Evolutionary conservation across 352 stramenopile genomes (phyloP).

Genomic region (Globisporangium cystogenes): DNA sequence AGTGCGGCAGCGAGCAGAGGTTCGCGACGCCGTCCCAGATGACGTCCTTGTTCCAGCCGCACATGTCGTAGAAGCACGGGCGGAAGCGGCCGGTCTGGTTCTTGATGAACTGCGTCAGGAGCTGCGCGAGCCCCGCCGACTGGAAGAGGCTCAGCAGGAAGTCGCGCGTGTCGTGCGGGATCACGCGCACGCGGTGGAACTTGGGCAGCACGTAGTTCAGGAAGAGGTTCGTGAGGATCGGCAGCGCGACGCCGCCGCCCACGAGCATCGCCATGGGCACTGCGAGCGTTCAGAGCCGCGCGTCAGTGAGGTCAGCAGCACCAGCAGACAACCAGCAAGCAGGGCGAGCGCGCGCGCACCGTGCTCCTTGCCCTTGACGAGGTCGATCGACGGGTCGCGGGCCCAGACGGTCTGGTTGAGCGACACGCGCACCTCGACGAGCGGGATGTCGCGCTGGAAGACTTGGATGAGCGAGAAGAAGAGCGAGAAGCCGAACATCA

Average conservation of each 20-base stretch:
- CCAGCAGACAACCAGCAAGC: not conserved
- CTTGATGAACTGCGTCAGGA: constrained; percentile 73
- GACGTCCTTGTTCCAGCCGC: constrained; percentile 53
- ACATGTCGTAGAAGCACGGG: constrained; percentile 76
- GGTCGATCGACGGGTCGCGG: constrained; percentile 45
- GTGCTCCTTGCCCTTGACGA: constrained; percentile 38
- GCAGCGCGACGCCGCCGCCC: constrained; percentile 24
- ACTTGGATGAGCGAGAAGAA: constrained; percentile 50
- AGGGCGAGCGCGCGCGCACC: constrained; percentile 1
- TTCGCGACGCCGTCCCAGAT: constrained; percentile 66
- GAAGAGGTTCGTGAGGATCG: constrained; percentile 42
- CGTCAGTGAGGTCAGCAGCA: not conserved
- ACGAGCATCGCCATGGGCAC: constrained; percentile 49
- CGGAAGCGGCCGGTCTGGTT: constrained; percentile 61
- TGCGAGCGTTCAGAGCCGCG: constrained; percentile 3
- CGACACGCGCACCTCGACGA: constrained; percentile 39
- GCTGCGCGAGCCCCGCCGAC: constrained; percentile 38
- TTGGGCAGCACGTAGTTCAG: constrained; percentile 52
- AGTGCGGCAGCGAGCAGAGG: constrained; percentile 36
- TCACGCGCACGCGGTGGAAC: constrained; percentile 37
- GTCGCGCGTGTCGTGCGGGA: constrained; percentile 67
- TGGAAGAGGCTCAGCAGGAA: constrained; percentile 58
- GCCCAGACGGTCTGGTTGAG: constrained; percentile 29
- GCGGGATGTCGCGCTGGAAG: constrained; percentile 51
- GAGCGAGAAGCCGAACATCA: constrained; percentile 41